Conservation (phyloP, 768 basidiomycete species). For the Baorangia bicolor region DNA sequence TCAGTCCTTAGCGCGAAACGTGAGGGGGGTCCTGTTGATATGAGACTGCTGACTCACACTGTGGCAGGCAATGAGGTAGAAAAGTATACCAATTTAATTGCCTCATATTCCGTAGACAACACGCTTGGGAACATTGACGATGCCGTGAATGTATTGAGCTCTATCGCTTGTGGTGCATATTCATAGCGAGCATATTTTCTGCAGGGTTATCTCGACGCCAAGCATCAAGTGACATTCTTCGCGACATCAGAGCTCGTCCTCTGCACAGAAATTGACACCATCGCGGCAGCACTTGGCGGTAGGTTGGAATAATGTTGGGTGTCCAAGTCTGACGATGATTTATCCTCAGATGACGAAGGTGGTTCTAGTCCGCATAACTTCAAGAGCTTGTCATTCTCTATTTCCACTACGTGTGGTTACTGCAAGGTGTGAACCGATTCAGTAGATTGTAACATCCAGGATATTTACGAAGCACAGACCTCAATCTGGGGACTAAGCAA, state of each 20-base stretch:
- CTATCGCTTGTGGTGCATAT: background rate
- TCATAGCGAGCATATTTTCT: conserved; percentile 4
- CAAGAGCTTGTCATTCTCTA: conserved; percentile 84
- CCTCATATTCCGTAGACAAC: conserved; percentile 46
- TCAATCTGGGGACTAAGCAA: conserved; percentile 88
- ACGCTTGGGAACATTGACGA: conserved; percentile 54
- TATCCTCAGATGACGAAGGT: conserved; percentile 66
- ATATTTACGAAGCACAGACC: conserved; percentile 42
- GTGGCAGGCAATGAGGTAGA: conserved; percentile 53
- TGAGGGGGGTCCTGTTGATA: conserved; percentile 34
- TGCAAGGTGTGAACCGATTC: conserved; percentile 57
- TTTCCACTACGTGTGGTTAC: conserved; percentile 78
- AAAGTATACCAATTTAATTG: conserved; percentile 46
- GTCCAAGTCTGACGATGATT: conserved; percentile 6
- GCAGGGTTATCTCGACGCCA: conserved; percentile 63
- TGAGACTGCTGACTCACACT: conserved; percentile 5
- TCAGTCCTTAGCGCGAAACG: conserved; percentile 61
- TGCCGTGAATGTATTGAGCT: conserved; percentile 19
- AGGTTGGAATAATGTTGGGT: conserved; percentile 19
- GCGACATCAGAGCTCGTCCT: conserved; percentile 56
- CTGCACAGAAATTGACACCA: conserved; percentile 61
- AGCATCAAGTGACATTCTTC: conserved; percentile 57
- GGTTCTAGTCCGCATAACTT: conserved; percentile 70
- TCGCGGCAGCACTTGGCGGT: conserved; percentile 65
- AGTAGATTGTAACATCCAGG: background rate